Conservation (phyloP, 805 yeast species). For the Saccharomycopsis fibuligera region DNA sequence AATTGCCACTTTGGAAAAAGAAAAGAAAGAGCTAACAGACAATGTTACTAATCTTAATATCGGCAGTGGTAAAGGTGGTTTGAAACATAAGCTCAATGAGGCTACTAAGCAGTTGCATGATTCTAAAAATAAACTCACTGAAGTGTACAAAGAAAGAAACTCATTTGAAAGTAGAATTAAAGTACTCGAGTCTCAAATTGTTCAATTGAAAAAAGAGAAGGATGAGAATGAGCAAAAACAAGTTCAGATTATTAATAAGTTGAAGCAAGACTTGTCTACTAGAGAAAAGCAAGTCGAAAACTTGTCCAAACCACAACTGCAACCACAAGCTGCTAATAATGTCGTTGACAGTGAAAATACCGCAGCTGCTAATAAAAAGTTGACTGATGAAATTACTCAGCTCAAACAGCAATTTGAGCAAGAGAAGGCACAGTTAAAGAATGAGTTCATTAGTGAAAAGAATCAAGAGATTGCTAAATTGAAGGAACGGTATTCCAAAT, state of each 20-base stretch:
- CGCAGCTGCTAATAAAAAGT: constrained; percentile 20
- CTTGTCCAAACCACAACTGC: neutral
- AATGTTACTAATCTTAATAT: constrained; percentile 22
- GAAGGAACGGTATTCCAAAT: constrained; percentile 1
- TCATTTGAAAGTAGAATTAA: neutral
- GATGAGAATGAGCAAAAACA: constrained; percentile 32
- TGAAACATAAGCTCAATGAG: constrained; percentile 25
- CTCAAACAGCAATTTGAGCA: constrained; percentile 23
- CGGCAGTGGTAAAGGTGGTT: constrained; percentile 1
- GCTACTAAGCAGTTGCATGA: constrained; percentile 22
- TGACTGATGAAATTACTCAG: constrained; percentile 19
- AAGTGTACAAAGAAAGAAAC: constrained; percentile 1
- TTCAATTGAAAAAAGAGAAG: constrained; percentile 17
- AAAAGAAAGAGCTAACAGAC: constrained; percentile 29
- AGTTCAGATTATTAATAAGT: constrained; percentile 31
- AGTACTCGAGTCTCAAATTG: constrained; percentile 4
- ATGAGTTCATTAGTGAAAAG: neutral
- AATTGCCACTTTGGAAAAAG: constrained; percentile 21
- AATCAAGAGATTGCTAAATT: constrained; percentile 8
- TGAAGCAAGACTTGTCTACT: constrained; percentile 29
- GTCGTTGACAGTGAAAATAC: constrained; percentile 23
- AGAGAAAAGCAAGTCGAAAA: constrained; percentile 11
- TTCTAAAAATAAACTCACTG: constrained; percentile 11
- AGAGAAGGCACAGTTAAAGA: constrained; percentile 7
- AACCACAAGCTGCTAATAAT: constrained; percentile 11